Base-by-base conservation (phyloP, 2,329 filamentous ascomycete species). In the Emergomyces africanus region DNA sequence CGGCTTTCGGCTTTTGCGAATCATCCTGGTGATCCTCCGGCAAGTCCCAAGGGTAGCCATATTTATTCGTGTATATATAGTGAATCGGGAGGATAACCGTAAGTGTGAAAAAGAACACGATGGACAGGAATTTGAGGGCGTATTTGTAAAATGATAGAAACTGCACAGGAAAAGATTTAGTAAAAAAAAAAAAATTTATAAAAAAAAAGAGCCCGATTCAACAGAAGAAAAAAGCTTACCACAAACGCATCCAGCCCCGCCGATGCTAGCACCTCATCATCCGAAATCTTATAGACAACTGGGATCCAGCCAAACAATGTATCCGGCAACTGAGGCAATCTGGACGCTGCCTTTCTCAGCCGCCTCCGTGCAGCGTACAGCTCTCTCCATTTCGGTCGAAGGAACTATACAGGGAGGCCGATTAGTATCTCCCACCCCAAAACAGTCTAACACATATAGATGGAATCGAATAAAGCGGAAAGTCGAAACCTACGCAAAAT, bases 91-190 rank as follows among this genome's bases (percentile, higher is more conserved):
- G 86, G 64, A 99, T 86, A 3, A 99, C 82, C 18, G 82, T 79
- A 41, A 88, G 78, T 33, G 91, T 87, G 68, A 97, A 90, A 72
- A 96, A 83, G 59, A 94, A 82, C 66, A 95, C 87, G 57, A 88
- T 77, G 18, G 82, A 77, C 56, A 97, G 85, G 65, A 96, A 87
- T 62, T 87, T 89, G 64, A 90, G 88, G 14, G 92, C 87, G 84
- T 97, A 94, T 71, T 91, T 95, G 79, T 96, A 97, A 74, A 99
- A 99, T 18, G 87, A 83, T 15, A 99, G 79, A 70, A 99, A 96
- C 82, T 83, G 67, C 9, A 25, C 15, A 20, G 10, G 10, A 50
- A 49, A 20, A 2, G 12, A 28, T 5, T n/a, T 6, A 50, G 37
- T 67, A 30, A 30, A 3, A 30, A 30, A 30, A 30, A 30, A 30